phyloP scores from a whole-genome alignment of 345 rosid species.

The Lagerstroemia speciosa region DNA sequence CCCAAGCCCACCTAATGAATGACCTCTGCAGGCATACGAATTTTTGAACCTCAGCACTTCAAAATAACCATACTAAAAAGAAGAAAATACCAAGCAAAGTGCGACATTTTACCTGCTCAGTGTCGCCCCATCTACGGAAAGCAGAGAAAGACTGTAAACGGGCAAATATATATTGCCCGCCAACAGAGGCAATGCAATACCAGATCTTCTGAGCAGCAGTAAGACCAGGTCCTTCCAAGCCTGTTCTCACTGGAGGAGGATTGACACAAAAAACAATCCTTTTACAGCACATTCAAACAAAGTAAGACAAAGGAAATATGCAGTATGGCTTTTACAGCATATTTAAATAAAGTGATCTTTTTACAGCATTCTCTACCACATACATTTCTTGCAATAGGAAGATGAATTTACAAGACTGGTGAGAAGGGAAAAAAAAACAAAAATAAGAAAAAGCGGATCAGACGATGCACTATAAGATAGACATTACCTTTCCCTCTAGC shows the following conservation, averaged over 20 bases:
- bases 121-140: conserved; percentile 95
- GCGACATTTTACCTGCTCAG: conserved; percentile 57
- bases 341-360: not conserved
- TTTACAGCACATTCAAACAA: conserved; percentile 1
- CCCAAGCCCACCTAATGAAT: conserved; percentile 72
- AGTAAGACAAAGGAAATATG: not conserved
- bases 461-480: not conserved
- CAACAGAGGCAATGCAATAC: conserved; percentile 87
- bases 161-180: conserved; percentile 92
- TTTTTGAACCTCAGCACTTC: not conserved
- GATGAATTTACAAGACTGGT: not conserved
- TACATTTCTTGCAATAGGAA: not conserved
- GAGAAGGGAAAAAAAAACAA: not conserved
- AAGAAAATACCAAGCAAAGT: not conserved
- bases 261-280: not conserved
- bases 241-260: conserved; percentile 58
- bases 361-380: not conserved
- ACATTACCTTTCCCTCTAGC: conserved; percentile 44
- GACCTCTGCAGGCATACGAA: conserved; percentile 54
- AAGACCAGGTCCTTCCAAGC: conserved; percentile 92
- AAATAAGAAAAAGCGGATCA: not conserved
- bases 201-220: conserved; percentile 76
- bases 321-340: too few relatives aligned
- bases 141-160: conserved; percentile 90
- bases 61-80: not conserved